Base-by-base conservation (phyloP, 2,329 filamentous ascomycete genomes). In the Claviceps pazoutovae region DNA sequence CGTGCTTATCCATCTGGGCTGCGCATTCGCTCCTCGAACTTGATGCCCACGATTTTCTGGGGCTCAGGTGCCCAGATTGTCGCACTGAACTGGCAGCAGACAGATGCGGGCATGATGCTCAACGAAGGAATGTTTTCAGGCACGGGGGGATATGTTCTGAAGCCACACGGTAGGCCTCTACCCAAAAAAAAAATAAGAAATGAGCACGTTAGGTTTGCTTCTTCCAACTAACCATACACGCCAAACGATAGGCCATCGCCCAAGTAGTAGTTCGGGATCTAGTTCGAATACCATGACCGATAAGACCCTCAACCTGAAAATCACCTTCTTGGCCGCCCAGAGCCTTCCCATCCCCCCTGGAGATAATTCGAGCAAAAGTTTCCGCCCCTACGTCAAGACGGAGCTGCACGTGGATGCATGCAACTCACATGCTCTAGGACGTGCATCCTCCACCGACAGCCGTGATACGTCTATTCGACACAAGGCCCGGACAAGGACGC, bases 41-140 rank as follows among this genome's bases (percentile, higher is more conserved):
- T 94, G 13, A 88, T 95, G 58, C 89, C 91, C 4, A 79, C 82
- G 1, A 75, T 84, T 3, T 93, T 90, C 67, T 96, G 90, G 90
- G 78, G 88, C 36, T 83, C 87, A 57, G 90, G 90, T 14, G 84
- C 94, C 3, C 90, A 96, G 66, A 84, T 96, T 59, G 88, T 94
- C 1, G 90, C 90, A 0, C 72, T 97, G 55, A 96, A 96, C 68
- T 97, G 90, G 88, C 90, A 97, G 67, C 84, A 83, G 55, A 83
- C 86, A 66, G 89, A 96, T 61, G 84, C 88, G 59, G 89, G 88
- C 36, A 94, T 94, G 83, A 96, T 96, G 91, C 76, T 95, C 14
- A 96, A 96, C 62, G 83, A 93, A 62, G 90, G 81, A 59, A 93
- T 95, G 88, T 95, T 95, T 66, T 78, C 81, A 1, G 86, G 84